These are phyloP conservation scores for Malbranchea cinnamomea DNA, from an alignment of 2,329 filamentous ascomycete species.

Conservation along the genomic window DNA sequence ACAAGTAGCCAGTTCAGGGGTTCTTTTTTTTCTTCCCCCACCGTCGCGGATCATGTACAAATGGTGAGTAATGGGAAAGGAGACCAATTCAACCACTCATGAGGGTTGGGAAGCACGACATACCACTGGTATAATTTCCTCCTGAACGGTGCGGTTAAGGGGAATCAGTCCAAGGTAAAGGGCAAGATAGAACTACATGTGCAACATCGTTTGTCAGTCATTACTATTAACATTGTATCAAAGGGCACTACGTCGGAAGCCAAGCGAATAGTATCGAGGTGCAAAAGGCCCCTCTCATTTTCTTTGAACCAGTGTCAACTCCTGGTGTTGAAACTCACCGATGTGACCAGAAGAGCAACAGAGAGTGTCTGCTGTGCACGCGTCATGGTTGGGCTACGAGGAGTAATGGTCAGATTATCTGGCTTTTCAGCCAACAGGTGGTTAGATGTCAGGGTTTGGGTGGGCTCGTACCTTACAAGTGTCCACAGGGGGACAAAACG, in stretches of 20 bases:
- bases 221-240: too few relatives aligned
- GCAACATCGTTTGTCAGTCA: slow-evolving; percentile 4
- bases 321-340: slow-evolving; percentile 51
- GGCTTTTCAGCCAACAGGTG: too few relatives aligned
- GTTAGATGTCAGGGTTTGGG: too few relatives aligned
- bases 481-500: too few relatives aligned
- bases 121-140: slow-evolving; percentile 81
- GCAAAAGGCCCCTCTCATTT: too few relatives aligned
- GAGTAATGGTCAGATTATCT: too few relatives aligned
- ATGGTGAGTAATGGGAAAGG: too few relatives aligned
- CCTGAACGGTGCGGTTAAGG: slow-evolving; percentile 60
- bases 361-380: slow-evolving; percentile 88
- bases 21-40: slow-evolving; percentile 6
- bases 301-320: too few relatives aligned
- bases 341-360: slow-evolving; percentile 70
- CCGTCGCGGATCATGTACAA: too few relatives aligned
- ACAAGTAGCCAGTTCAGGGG: neutral
- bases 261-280: too few relatives aligned
- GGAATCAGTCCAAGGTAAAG: slow-evolving; percentile 74
- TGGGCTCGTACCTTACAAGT: too few relatives aligned
- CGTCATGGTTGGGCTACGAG: slow-evolving; percentile 47
- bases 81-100: slow-evolving; percentile 1
- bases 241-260: too few relatives aligned
- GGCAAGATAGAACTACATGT: slow-evolving; percentile 67
- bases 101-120: slow-evolving; percentile 21